Evolutionary conservation across 768 basidiomycete genomes (phyloP).

Genomic region (Jaapia argillacea): DNA sequence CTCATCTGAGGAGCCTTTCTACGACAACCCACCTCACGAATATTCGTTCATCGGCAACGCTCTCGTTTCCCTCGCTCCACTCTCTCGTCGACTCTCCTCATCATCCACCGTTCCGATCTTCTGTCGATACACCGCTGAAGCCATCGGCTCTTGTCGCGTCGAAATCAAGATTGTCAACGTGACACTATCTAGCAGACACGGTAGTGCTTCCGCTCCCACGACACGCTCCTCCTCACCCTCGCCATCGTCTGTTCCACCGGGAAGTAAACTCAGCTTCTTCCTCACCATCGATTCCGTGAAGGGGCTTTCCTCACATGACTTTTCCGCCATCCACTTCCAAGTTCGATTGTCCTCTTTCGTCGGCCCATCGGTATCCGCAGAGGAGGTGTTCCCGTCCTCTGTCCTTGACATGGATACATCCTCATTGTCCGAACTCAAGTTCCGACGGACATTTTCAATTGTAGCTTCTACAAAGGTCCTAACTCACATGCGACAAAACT

Average conservation of each 20-base stretch:
- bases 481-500: slow-evolving; percentile 60
- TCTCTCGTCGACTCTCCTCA: slow-evolving; percentile 68
- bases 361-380: slow-evolving; percentile 54
- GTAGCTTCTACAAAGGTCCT: slow-evolving; percentile 66
- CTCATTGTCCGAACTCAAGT: slow-evolving; percentile 70
- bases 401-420: slow-evolving; percentile 64
- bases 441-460: slow-evolving; percentile 76
- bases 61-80: slow-evolving; percentile 68
- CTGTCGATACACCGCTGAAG: slow-evolving; percentile 89
- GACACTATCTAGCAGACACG: slow-evolving; percentile 46
- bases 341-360: slow-evolving; percentile 81
- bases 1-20: slow-evolving; percentile 88
- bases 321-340: slow-evolving; percentile 79
- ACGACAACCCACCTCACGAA: slow-evolving; percentile 76
- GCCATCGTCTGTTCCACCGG: slow-evolving; percentile 55
- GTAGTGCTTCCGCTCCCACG: slow-evolving; percentile 50
- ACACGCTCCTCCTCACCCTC: slow-evolving; percentile 72
- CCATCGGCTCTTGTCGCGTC: slow-evolving; percentile 89
- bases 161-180: slow-evolving; percentile 76
- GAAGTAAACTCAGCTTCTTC: slow-evolving; percentile 78
- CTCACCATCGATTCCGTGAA: slow-evolving; percentile 81
- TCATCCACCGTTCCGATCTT: slow-evolving; percentile 79
- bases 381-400: slow-evolving; percentile 76
- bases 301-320: slow-evolving; percentile 86
- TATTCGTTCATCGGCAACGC: slow-evolving; percentile 93